These are phyloP conservation scores for Osmanthus fragrans DNA, from an alignment of 257 asterid species.

Conservation along the genomic window DNA sequence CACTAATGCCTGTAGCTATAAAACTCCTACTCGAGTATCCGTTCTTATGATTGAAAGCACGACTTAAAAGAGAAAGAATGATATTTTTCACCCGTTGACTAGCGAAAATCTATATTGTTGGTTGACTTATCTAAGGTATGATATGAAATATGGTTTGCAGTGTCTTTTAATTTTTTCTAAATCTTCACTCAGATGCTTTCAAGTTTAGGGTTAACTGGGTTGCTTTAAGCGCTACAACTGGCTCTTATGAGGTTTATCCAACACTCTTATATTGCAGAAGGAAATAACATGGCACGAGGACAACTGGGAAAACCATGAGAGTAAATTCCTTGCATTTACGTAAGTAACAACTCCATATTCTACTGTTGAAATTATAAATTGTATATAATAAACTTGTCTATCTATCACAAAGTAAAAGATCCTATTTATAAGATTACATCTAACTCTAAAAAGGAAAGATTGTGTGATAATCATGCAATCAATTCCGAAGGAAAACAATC, in stretches of 20 bases:
- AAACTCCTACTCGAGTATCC: not conserved
- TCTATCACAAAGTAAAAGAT: too few species aligned
- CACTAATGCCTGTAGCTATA: not conserved
- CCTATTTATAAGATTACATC: too few species aligned
- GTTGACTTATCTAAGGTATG: not conserved
- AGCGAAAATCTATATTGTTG: not conserved
- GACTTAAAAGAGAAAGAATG: not conserved
- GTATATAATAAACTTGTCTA: too few species aligned
- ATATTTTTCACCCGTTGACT: not conserved
- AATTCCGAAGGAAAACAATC: too few species aligned
- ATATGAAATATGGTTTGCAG: not conserved
- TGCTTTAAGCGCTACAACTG: constrained; percentile 7
- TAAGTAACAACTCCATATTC: constrained; percentile 40
- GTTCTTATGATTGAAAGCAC: not conserved
- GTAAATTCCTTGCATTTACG: constrained; percentile 96
- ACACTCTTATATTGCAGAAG: constrained; percentile 45
- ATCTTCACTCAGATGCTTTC: not conserved
- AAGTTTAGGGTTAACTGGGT: not conserved
- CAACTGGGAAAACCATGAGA: constrained; percentile 82
- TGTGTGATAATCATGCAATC: too few species aligned
- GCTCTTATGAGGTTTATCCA: constrained; percentile 13
- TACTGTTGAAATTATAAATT: not conserved
- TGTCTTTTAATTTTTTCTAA: not conserved
- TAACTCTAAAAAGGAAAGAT: too few species aligned
- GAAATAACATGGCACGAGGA: constrained; percentile 97